Evolutionary conservation across 805 yeast species (phyloP).

Genomic region (Peterozyma xylosa): DNA sequence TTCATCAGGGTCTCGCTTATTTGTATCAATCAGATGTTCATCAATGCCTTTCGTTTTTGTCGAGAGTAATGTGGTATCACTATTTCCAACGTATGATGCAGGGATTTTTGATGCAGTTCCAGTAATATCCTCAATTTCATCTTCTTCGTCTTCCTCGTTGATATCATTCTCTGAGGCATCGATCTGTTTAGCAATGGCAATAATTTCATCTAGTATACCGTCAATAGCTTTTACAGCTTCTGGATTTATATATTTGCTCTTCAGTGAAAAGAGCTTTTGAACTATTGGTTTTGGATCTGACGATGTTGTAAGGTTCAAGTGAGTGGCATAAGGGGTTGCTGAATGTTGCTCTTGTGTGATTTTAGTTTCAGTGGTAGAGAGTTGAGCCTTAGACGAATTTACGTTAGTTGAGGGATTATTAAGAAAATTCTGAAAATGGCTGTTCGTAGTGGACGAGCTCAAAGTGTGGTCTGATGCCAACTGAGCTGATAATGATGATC

Average conservation of each 20-base stretch:
- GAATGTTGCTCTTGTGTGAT: background rate
- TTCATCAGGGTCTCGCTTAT: background rate
- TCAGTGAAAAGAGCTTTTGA: conserved; percentile 5
- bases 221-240: conserved; percentile 1
- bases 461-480: background rate
- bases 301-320: background rate
- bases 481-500: background rate
- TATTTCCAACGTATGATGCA: too few relatives aligned
- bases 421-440: background rate
- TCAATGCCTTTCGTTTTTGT: background rate
- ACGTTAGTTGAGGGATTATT: background rate
- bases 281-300: conserved; percentile 1
- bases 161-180: background rate
- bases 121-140: too few relatives aligned
- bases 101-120: too few relatives aligned
- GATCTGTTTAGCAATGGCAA: conserved; percentile 3
- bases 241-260: conserved; percentile 1
- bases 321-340: background rate
- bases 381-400: background rate
- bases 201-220: conserved; percentile 1
- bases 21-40: background rate
- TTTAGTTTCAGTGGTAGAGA: background rate
- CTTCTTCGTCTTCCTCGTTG: too few relatives aligned
- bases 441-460: background rate
- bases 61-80: too few relatives aligned